Evolutionary conservation across 2,329 filamentous ascomycete genomes (phyloP).

Genomic region (Trichoderma aggressivum): DNA sequence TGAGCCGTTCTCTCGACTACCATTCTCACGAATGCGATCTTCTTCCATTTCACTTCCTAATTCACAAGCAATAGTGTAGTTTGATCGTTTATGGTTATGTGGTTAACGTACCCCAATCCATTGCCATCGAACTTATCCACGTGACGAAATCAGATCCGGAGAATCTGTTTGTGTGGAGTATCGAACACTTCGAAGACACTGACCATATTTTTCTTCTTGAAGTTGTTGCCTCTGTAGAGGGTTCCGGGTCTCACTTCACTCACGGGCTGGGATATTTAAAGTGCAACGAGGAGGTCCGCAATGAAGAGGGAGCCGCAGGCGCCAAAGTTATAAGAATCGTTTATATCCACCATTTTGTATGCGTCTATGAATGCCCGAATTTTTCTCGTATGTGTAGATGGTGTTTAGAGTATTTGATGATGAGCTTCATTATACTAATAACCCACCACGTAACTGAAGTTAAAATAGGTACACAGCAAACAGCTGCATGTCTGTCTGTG

Average conservation of each 20-base stretch:
- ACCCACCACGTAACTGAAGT: background rate
- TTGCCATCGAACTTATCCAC: background rate
- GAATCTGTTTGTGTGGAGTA: background rate
- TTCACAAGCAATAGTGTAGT: background rate
- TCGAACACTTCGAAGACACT: background rate
- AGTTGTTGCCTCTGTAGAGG: background rate
- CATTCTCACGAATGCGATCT: background rate
- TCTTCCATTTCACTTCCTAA: background rate
- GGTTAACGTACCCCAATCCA: accelerated
- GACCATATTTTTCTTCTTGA: background rate
- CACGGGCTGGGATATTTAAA: too few species aligned
- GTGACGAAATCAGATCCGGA: background rate
- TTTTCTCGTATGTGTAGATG: background rate
- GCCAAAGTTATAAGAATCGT: background rate
- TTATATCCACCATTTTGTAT: background rate
- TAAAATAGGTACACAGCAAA: background rate
- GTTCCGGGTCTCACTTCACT: background rate
- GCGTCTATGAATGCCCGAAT: background rate
- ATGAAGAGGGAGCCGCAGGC: background rate
- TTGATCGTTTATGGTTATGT: background rate
- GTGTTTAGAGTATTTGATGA: background rate
- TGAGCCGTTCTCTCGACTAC: background rate
- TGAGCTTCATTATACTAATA: background rate
- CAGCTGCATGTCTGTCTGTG: background rate
- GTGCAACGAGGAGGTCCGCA: background rate